phyloP scores from a whole-genome alignment of 2,329 filamentous ascomycete species.

The Stagonosporopsis tanaceti region DNA sequence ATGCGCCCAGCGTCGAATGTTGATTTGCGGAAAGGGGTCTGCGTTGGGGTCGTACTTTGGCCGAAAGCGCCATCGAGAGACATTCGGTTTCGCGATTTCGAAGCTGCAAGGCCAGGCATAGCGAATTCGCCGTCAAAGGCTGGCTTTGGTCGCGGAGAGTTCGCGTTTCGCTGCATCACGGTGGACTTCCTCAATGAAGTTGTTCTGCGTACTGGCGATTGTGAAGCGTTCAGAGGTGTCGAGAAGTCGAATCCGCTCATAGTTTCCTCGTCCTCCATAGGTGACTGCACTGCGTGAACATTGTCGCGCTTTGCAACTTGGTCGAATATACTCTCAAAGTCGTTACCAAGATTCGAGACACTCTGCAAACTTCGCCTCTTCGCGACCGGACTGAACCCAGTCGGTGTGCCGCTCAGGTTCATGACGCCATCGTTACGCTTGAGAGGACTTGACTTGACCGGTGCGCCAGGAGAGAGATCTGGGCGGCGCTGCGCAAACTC shows the following conservation, averaged over 20 bases:
- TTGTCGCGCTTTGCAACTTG: constrained; percentile 43
- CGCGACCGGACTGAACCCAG: constrained; percentile 83
- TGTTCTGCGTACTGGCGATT: constrained; percentile 55
- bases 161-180: constrained; percentile 77
- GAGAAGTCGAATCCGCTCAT: constrained; percentile 47
- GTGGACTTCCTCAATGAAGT: constrained; percentile 87
- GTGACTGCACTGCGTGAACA: constrained; percentile 12
- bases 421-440: constrained; percentile 92
- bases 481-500: constrained; percentile 50
- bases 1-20: constrained; percentile 42
- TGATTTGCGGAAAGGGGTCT: constrained; percentile 60
- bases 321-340: constrained; percentile 79
- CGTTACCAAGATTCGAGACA: constrained; percentile 65
- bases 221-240: constrained; percentile 42
- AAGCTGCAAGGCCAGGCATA: constrained; percentile 61
- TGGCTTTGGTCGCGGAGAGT: constrained; percentile 48
- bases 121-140: constrained; percentile 59
- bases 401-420: constrained; percentile 77
- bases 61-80: constrained; percentile 82
- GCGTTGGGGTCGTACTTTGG: constrained; percentile 70
- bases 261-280: constrained; percentile 35
- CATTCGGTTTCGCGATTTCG: constrained; percentile 72
- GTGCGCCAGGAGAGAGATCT: constrained; percentile 47
- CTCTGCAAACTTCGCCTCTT: constrained; percentile 90
- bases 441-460: constrained; percentile 77